Evolutionary conservation across 2,329 filamentous ascomycete species (phyloP), one percentile per base, ranked within the genome.

Genomic region (Colletotrichum phormii): DNA sequence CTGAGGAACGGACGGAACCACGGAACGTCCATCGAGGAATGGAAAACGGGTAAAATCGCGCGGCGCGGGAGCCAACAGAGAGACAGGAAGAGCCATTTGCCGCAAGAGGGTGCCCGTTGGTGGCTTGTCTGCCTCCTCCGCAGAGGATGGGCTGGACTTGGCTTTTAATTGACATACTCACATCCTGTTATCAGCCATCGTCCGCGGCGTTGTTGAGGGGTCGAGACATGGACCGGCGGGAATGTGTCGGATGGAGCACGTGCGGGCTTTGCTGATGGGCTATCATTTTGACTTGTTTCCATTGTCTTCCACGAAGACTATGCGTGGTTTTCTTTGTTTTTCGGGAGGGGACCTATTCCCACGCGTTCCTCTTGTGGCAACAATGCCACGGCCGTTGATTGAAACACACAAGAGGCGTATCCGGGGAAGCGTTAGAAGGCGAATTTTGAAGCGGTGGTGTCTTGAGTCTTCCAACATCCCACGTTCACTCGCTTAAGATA

Each of bases 171-270:
- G 26, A 29, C 26, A 13, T 58, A 13, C 33, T 22, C 26, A 12
- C 37, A 35, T 18, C 26, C 9, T 22, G 15, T 18, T 55, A 51
- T 31, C 42, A 18, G 31, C 22, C 53, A 31, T 57, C 33, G 11
- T 42, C 24, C 31, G 33, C 51, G 24, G 46, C 13, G 5, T 15
- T 13, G 22, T 31, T n/a, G 9, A 18, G 33, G 51, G 49, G 33
- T 70, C 66, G 26, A 72, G 66, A 65, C 66, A 70, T 55, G 60
- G 35, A 58, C 42, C 2, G 49, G 59, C 31, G 6, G 54, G 12
- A 12, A 26, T 72, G 60, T 70, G 60, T 72, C 70, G 70, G 66
- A 72, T 70, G 70, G 70, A 49, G 66, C 54, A 70, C 66, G 65
- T 42, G 8, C 29, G 42, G 67, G 33, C 29, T 24, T 0, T 54